Evolutionary conservation across 441 rosid genomes (phyloP), one percentile per base, ranked within the genome.

Genomic region (Corymbia calophylla): DNA sequence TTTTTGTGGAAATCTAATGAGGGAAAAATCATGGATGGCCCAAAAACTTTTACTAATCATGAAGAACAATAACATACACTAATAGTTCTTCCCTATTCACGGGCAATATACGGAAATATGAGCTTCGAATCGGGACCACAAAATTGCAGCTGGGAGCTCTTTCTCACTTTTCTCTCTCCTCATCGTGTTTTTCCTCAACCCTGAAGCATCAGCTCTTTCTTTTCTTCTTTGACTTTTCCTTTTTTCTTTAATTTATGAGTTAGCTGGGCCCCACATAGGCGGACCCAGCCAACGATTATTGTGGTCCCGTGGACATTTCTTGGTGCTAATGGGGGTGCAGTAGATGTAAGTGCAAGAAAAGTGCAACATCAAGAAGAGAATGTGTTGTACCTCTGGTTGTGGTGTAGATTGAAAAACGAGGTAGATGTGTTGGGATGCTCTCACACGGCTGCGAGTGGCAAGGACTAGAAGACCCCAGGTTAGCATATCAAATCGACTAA

Each of bases 1-100:
- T 58, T 58, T 58, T 23, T 1, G 1, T 58, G 64, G 7, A 58
- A 58, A 25, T 14, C 0, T 29, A 58, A 0, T 25, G 0, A 9
- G 14, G 0, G 3, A 58, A 58, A 58, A 25, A 10, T 25, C 7
- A 58, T 0, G 14, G 1, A 58, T 58, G 9, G 10, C 25, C 14
- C n/a, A 58, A 23, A 23, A 23, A 58, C 3, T 9, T 58, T 0
- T 29, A 58, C 62, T 23, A 56, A 23, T 56, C 11, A 56, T 23
- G 10, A 58, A 58, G 6, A 5, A 39, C 44, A 39, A 39, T 39
- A 39, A 39, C 44, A 58, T 19, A 58, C 0, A 58, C 0, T 23
- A 58, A 39, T 39, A 39, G 44, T 39, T 39, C 44, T 39, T 39
- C 44, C 44, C 44, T 39, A 39, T 58, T 58, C n/a, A 58, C 14